Conservation (phyloP, 805 yeast species). For the Candida cerambycidarum region DNA sequence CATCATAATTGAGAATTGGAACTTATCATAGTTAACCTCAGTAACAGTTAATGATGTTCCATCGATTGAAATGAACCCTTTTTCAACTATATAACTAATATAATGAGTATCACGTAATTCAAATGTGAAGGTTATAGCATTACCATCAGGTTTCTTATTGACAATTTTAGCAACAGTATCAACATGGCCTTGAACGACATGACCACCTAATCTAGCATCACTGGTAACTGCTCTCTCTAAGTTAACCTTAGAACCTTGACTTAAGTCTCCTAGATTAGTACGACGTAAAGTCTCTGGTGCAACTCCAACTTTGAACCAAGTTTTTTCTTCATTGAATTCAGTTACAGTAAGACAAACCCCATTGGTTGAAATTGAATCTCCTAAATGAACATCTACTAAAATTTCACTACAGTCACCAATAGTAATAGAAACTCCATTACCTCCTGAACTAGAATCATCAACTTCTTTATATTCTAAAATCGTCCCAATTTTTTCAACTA, state of each 20-base stretch:
- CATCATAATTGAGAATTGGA: constrained; percentile 81
- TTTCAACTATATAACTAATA: constrained; percentile 80
- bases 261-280: constrained; percentile 68
- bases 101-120: constrained; percentile 61
- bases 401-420: constrained; percentile 62
- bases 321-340: constrained; percentile 53
- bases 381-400: constrained; percentile 79
- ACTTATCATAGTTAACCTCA: constrained; percentile 58
- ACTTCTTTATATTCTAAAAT: constrained; percentile 46
- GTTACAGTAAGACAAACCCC: constrained; percentile 94
- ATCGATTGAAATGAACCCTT: constrained; percentile 91
- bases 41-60: constrained; percentile 93
- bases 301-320: constrained; percentile 80
- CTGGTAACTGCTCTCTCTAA: constrained; percentile 89
- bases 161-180: constrained; percentile 80
- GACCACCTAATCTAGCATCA: constrained; percentile 92
- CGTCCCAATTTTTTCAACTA: constrained; percentile 81
- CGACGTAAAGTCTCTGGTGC: constrained; percentile 89
- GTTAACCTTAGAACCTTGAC: constrained; percentile 64
- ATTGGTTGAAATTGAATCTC: constrained; percentile 89
- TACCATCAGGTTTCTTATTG: constrained; percentile 57
- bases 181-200: constrained; percentile 96
- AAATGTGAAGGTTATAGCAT: constrained; percentile 76
- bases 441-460: constrained; percentile 58
- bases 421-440: constrained; percentile 71